phyloP scores from a whole-genome alignment of 768 basidiomycete genomes.

The Agrocybe pediades region DNA sequence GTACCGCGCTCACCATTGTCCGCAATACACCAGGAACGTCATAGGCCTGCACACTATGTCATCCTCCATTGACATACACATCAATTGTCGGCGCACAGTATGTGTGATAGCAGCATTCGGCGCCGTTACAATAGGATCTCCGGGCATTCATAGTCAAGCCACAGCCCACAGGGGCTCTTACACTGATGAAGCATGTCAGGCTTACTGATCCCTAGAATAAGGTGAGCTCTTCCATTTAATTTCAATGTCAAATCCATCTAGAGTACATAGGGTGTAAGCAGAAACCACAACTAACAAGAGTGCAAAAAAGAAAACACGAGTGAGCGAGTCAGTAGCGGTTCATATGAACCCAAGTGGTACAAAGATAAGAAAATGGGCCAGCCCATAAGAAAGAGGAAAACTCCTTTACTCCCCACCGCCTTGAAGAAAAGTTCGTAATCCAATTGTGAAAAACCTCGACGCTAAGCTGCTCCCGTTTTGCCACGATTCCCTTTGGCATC shows the following conservation, averaged over 20 bases:
- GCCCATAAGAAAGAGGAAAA: constrained; percentile 17
- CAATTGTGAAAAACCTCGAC: constrained; percentile 8
- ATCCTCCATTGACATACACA: background rate
- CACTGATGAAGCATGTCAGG: background rate
- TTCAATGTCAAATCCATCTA: constrained; percentile 18
- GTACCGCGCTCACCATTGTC: background rate
- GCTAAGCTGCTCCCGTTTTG: constrained; percentile 57
- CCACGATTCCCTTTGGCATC: constrained; percentile 67
- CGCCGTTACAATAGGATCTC: background rate
- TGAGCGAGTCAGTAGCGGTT: constrained; percentile 9
- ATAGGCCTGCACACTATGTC: background rate
- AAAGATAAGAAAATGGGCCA: constrained; percentile 20
- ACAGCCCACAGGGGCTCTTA: background rate
- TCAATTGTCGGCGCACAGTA: background rate
- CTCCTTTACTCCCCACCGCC: constrained; percentile 18
- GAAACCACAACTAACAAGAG: constrained; percentile 14
- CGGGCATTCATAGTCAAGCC: background rate
- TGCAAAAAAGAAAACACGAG: constrained; percentile 9
- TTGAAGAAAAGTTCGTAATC: constrained; percentile 14
- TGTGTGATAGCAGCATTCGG: no score
- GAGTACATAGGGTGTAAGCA: constrained; percentile 12
- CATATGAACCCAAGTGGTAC: constrained; percentile 17
- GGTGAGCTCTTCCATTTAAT: constrained; percentile 17
- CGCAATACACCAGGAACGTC: background rate
- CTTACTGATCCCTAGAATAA: background rate